Conservation (phyloP, 306 rosid genomes). For the Albizia julibrissin region DNA sequence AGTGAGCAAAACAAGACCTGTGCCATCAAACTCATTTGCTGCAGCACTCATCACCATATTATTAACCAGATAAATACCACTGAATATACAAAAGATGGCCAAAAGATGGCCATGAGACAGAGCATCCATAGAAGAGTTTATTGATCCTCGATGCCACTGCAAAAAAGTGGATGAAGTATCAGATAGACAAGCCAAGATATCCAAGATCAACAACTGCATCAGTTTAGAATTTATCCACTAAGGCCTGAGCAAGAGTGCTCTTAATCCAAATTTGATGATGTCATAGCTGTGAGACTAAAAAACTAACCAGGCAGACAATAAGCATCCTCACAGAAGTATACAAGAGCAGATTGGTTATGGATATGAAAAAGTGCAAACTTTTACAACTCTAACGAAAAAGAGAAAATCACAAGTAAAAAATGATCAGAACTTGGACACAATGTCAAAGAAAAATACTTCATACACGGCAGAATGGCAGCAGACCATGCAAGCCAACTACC, state of each 20-base stretch:
- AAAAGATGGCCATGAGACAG: constrained; percentile 77
- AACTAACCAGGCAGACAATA: neutral
- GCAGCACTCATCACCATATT: constrained; percentile 65
- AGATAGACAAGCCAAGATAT: constrained; percentile 35
- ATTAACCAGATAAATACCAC: constrained; percentile 79
- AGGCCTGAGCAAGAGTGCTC: neutral
- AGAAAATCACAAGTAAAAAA: neutral
- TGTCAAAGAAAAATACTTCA: constrained; percentile 6
- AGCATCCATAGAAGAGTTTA: constrained; percentile 60
- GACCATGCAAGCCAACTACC: constrained; percentile 7
- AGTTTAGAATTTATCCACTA: neutral
- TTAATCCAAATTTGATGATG: neutral
- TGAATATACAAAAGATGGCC: constrained; percentile 69
- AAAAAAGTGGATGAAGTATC: constrained; percentile 30
- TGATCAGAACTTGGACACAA: constrained; percentile 3
- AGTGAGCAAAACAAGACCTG: constrained; percentile 67
- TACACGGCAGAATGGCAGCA: neutral
- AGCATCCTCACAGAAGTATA: neutral
- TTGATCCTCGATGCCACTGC: constrained; percentile 64
- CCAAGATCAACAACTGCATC: neutral
- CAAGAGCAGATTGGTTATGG: neutral
- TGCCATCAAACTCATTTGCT: constrained; percentile 60
- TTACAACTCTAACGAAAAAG: neutral
- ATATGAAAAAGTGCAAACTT: neutral
- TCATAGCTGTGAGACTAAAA: neutral